Base-by-base conservation (phyloP, 2,329 filamentous ascomycete species). In the Talaromyces sp. region DNA sequence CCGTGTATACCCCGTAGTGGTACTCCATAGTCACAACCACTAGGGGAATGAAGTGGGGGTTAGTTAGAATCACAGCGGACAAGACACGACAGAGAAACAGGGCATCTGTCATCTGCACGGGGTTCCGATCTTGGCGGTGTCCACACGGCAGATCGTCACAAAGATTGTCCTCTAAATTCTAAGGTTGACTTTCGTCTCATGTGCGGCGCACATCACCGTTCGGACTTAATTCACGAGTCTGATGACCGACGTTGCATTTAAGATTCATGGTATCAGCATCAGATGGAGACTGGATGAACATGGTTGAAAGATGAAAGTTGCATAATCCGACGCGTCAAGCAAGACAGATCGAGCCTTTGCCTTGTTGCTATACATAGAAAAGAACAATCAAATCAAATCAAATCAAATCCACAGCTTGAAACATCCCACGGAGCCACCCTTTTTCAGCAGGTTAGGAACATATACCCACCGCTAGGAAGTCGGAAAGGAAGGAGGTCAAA, bases 131-230 rank as follows among this genome's bases (percentile, higher is more conserved):
- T 66, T 67, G 66, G 66, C 66, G 57, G 67, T 68, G 64, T 61
- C 63, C 63, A 68, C 62, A 65, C 68, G 68, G 68, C 68, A 71
- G 68, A 71, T 71, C 68, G 68, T 64, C 68, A 54, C 58, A 50
- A 64, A 67, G 64, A 68, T 68, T 69, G 59, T 60, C 65, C 62
- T 59, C 49, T 60, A 62, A 60, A 54, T 58, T 48, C 49, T 22
- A 58, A 54, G 53, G 55, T 57, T 62, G 56, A 32, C 44, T 49
- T 19, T 43, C 37, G 40, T 55, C 35, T 54, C 32, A 43, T 49
- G 39, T 56, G 46, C 44, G 29, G 17, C 11, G 58, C 56, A 55
- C 52, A 57, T 61, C 56, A 55, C 49, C 49, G 51, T 60, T 59
- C 49, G 45, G 55, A 41, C 35, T 24, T 32, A 39, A 41, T 16